Evolutionary conservation across 441 rosid species (phyloP).

Genomic region (Gossypium lobatum): DNA sequence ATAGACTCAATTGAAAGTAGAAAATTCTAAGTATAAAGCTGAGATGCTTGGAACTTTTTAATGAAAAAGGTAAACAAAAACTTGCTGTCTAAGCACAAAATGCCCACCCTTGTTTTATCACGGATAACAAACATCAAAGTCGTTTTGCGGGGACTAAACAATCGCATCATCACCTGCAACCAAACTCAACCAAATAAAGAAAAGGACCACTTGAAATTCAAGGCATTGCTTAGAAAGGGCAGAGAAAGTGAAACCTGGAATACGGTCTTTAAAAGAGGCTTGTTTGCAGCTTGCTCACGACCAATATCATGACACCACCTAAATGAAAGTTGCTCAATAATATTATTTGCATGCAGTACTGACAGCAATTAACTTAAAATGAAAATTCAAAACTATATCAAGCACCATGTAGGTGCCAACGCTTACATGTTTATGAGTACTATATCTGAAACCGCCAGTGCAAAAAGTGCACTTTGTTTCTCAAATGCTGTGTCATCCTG

Average conservation of each 20-base stretch:
- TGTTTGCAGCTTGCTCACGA: constrained; percentile 99
- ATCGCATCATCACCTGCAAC: constrained; percentile 94
- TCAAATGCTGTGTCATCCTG: constrained; percentile 99
- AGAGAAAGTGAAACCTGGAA: constrained; percentile 60
- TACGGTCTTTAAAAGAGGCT: constrained; percentile 88
- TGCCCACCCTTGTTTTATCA: constrained; percentile 83
- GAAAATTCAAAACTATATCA: neutral
- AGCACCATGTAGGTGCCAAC: constrained; percentile 2
- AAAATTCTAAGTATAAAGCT: constrained; percentile 1
- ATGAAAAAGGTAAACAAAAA: neutral
- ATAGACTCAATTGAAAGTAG: neutral
- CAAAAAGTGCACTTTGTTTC: constrained; percentile 99
- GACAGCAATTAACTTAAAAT: neutral
- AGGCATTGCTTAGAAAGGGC: neutral
- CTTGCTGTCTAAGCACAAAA: constrained; percentile 13
- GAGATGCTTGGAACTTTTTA: constrained; percentile 5
- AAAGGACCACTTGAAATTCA: neutral
- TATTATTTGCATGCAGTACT: neutral
- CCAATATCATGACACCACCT: constrained; percentile 99
- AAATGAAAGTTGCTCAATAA: constrained; percentile 11
- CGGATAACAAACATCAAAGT: constrained; percentile 98
- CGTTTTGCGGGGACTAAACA: constrained; percentile 98
- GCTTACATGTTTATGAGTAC: constrained; percentile 96
- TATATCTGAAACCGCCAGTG: constrained; percentile 96
- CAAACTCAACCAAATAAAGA: constrained; percentile 10